A percentile compares a stretch with the other conserved stretches of the same genome.
These are phyloP conservation scores for Boletus eberwhitei DNA, from an alignment of 768 basidiomycete species.

Conservation along the genomic window DNA sequence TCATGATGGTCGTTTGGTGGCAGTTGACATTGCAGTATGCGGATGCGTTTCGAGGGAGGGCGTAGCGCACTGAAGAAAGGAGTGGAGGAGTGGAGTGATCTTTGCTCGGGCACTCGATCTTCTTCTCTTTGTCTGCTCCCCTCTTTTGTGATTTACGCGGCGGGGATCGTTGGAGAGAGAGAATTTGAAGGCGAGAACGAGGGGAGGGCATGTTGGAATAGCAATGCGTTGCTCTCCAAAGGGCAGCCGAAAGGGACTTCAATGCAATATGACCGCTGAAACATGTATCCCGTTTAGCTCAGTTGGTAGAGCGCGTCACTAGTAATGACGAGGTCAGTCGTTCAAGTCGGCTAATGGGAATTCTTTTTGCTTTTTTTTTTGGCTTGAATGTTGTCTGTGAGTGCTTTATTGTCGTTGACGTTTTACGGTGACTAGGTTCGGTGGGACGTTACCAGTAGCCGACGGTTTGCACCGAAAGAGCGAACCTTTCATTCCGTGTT, in stretches of 20 bases:
- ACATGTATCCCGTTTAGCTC: constrained; percentile 34
- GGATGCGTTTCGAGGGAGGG: constrained; percentile 33
- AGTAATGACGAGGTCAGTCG: constrained; percentile 70
- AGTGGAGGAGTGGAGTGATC: too few relatives aligned
- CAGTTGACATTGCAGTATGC: constrained; percentile 63
- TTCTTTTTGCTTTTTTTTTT: too few relatives aligned
- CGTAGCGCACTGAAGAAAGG: not conserved
- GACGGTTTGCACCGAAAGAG: too few relatives aligned
- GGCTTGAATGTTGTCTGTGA: too few relatives aligned
- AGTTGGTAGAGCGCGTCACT: constrained; percentile 65
- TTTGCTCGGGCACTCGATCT: not conserved
- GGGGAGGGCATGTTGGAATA: not conserved
- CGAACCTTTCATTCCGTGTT: too few relatives aligned
- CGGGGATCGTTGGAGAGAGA: not conserved
- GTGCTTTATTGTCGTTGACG: too few relatives aligned
- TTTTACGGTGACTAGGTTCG: too few relatives aligned
- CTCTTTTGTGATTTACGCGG: not conserved
- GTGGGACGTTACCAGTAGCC: too few relatives aligned
- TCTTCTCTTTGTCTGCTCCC: not conserved
- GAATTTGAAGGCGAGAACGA: not conserved
- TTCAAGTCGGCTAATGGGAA: constrained; percentile 56
- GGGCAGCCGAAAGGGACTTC: too few relatives aligned
- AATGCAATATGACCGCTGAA: too few relatives aligned
- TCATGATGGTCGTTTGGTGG: constrained; percentile 81
- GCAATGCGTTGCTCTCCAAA: too few relatives aligned